Base-by-base conservation (phyloP, 2,329 filamentous ascomycete species). In the Aspergillus proliferans region DNA sequence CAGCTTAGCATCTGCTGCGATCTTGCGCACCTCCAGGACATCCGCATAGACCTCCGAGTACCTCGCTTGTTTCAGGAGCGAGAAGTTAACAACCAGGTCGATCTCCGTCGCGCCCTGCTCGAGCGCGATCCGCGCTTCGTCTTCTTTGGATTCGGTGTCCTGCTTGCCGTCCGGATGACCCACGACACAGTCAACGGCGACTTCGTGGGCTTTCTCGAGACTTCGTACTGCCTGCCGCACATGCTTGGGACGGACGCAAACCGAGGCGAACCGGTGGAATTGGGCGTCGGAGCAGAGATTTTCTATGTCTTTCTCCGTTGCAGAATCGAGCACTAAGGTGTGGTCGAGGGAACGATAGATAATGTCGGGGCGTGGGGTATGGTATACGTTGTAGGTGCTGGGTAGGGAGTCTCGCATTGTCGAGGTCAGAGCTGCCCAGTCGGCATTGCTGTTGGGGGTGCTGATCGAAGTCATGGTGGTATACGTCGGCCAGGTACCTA, bases 91-190 rank as follows among this genome's bases (percentile, higher is more conserved):
- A 2, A 84, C 81, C 60, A 82, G 74, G 58, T 83, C 80, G 30
- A 83, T 70, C 59, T 84, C 81, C 1, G 61, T 63, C 1, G 80
- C 80, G 18, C 80, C 80, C 15, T 71, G 67, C 7, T 61, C 56
- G 33, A 81, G 64, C 12, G 79, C 78, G 9, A 68, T 65, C 22
- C 68, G 66, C 0, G 77, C 74, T 65, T 83, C 79, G 18, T 60
- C 62, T n/a, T 76, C 65, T 59, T 82, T 82, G 28, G 71, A 64
- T 3, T 68, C 59, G 0, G 77, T 76, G 43, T 74, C 67, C 52
- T 80, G 68, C 0, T 77, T 81, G 10, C 81, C 81, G 59, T 82
- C 79, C 47, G 77, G 81, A 61, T 83, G 83, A 19, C 78, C 79
- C 8, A 83, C 71, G 5, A 83, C 81, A 54, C 77, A 79, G 41